Conservation (phyloP, 2,329 filamentous ascomycete species). For the Cryphonectria nitschkei region DNA sequence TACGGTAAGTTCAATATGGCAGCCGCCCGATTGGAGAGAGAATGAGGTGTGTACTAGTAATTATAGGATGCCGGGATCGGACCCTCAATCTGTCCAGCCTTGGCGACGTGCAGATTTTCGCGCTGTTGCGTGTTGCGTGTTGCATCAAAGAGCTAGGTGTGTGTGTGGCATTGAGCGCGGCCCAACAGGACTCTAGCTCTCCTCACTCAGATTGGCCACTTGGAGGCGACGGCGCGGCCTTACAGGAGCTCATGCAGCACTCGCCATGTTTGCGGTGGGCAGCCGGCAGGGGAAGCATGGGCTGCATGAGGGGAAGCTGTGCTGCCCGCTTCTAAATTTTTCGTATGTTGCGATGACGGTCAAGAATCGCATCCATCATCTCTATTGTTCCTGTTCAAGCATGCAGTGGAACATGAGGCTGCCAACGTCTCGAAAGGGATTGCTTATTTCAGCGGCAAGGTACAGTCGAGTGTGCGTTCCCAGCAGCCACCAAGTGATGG, state of each 20-base stretch:
- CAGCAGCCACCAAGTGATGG: neutral
- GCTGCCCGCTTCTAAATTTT: neutral
- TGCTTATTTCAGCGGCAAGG: neutral
- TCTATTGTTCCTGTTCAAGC: neutral
- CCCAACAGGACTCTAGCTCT: neutral
- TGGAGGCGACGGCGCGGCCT: neutral
- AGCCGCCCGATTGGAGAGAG: neutral
- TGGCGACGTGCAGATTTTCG: neutral
- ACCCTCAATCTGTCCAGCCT: neutral
- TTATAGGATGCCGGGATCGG: neutral
- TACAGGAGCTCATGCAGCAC: neutral
- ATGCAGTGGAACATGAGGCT: too few relatives aligned
- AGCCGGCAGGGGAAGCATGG: neutral
- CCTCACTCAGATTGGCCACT: slow-evolving; percentile 3
- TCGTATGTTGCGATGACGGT: neutral
- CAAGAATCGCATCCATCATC: neutral
- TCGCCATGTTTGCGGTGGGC: neutral
- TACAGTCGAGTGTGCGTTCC: neutral
- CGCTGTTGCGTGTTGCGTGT: neutral
- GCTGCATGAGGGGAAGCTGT: neutral
- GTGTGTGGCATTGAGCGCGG: neutral
- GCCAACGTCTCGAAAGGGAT: neutral
- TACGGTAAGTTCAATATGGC: neutral
- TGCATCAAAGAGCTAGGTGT: neutral
- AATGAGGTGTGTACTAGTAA: neutral